These are phyloP conservation scores for Lactarius akahatsu DNA, from an alignment of 768 basidiomycete genomes.

Conservation along the genomic window DNA sequence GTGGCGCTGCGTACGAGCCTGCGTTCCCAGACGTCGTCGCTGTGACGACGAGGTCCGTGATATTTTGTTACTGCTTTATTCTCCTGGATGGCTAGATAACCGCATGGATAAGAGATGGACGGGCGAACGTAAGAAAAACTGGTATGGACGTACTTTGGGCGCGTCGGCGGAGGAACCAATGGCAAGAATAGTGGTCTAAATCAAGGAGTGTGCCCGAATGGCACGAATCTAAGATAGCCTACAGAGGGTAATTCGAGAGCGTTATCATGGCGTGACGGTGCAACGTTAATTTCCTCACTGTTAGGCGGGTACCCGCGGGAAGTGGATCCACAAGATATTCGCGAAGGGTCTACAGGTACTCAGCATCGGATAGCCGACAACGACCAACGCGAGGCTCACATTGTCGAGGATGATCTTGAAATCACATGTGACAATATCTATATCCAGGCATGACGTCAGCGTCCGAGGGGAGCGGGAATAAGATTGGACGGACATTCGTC, in stretches of 20 bases:
- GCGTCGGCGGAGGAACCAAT: conserved; percentile 5
- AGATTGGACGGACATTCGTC: conserved; percentile 16
- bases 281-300: conserved; percentile 4
- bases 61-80: background rate
- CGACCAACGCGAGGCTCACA: conserved; percentile 13
- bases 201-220: conserved; percentile 30
- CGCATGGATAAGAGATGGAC: background rate
- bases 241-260: background rate
- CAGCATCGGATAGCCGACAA: background rate
- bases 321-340: conserved; percentile 27
- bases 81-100: conserved; percentile 1
- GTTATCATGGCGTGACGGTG: too few species aligned
- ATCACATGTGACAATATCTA: conserved; percentile 21
- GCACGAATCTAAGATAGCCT: conserved; percentile 31
- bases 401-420: conserved; percentile 21
- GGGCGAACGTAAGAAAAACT: background rate
- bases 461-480: background rate
- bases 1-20: background rate
- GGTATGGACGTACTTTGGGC: background rate
- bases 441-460: background rate
- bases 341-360: conserved; percentile 22
- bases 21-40: background rate
- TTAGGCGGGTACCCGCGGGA: conserved; percentile 25
- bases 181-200: conserved; percentile 29
- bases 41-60: background rate